These are phyloP conservation scores for Starmerella floricola DNA, from an alignment of 805 yeast genomes.

Conservation along the genomic window DNA sequence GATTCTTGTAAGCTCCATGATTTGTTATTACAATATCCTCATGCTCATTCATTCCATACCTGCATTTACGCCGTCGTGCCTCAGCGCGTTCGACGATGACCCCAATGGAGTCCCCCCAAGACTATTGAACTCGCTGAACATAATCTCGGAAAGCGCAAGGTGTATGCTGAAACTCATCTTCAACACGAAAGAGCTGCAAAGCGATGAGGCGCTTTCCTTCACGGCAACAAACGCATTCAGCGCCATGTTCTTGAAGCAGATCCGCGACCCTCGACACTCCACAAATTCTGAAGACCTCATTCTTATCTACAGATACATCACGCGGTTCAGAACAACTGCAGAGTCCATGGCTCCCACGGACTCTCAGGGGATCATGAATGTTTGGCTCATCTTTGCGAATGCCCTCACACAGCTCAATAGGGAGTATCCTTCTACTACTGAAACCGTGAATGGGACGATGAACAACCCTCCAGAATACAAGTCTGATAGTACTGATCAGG, in stretches of 20 bases:
- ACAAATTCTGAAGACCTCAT: conserved; percentile 12
- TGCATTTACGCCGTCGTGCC: conserved; percentile 19
- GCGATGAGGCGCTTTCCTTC: conserved; percentile 1
- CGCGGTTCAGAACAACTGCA: conserved; percentile 2
- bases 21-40: conserved; percentile 17
- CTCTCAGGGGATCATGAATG: conserved; percentile 1
- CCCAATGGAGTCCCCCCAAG: conserved; percentile 9
- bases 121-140: conserved; percentile 11
- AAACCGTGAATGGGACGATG: too few relatives aligned
- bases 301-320: conserved; percentile 14
- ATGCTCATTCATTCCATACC: conserved; percentile 21
- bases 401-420: conserved; percentile 13
- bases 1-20: conserved; percentile 1
- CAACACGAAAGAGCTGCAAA: neutral
- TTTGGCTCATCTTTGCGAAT: conserved; percentile 13
- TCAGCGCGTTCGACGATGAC: conserved; percentile 4
- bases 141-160: conserved; percentile 11
- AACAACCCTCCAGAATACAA: neutral
- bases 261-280: conserved; percentile 16
- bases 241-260: conserved; percentile 17
- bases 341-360: neutral
- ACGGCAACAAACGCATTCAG: conserved; percentile 16
- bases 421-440: neutral
- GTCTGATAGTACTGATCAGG: too few relatives aligned
- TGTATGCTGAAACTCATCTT: conserved; percentile 3